Base-by-base conservation (phyloP, 495 filamentous ascomycete genomes). In the Penicillium flavigenum region DNA sequence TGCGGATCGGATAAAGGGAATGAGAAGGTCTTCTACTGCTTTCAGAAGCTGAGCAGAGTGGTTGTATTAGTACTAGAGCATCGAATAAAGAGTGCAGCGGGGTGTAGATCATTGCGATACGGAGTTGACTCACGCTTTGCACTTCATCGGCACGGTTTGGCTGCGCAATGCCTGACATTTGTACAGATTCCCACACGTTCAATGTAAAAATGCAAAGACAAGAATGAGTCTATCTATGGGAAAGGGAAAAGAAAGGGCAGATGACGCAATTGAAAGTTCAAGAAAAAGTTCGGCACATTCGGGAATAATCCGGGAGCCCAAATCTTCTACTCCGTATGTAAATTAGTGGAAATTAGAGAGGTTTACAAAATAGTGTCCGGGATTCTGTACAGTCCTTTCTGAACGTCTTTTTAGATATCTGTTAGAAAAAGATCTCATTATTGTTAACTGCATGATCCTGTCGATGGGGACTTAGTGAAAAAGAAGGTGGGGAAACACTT, bases 1-100 rank as follows among this genome's bases (percentile, higher is more conserved):
- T 51, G 91, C 91, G 12, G 81, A 78, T 42, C 79, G 81, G 61
- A 96, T 87, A 71, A 91, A 94, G 1, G 88, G 88, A 26, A 94
- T 79, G 27, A 96, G 78, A 34, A 92, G 81, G 31, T 82, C 75
- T 78, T 90, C 82, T 41, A 93, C 84, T 10, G 89, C 84, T 58
- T 79, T 79, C 11, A 96, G 75, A 32, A 94, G 81, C 91, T 93
- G 59, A 27, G 16, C n/a, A 22, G 7, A 24, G 3, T 9, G 44
- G 54, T 7, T 41, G 51, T n/a, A 34, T 58, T 38, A 51, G 19
- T 51, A 11, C 10, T 43, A 26, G 6, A 17, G 32, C 26, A 38
- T 50, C 34, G 1, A 22, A 26, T 44, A 55, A 32, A 54, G 20
- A 34, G 14, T 47, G 16, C 48, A 47, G 38, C 12, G 42, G 32